Base-by-base conservation (phyloP, 495 filamentous ascomycete genomes). In the Cryomyces minteri region DNA sequence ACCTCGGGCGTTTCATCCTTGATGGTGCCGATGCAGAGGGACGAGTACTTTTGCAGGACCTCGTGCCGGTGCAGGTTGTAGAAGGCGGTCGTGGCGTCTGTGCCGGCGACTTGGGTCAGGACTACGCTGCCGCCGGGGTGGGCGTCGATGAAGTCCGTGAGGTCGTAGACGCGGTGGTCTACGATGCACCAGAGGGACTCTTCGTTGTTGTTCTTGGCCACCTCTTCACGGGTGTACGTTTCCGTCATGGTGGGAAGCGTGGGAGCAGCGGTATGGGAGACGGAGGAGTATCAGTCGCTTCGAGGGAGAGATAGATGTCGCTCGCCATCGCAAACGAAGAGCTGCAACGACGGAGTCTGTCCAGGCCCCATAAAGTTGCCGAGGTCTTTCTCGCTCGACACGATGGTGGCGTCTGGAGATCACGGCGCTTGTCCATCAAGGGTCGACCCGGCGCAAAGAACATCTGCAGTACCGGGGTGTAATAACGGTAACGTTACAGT, bases 51-150 rank as follows among this genome's bases (percentile, higher is more conserved):
- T 44, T 74, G 60, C 4, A 90, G 73, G 3, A 90, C 86, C 63
- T 94, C 88, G 41, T 90, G 87, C 0, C 87, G 75, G 65, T 95
- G 88, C 36, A 95, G 82, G 60, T 88, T 88, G 61, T 94, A 90
- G 69, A 92, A 95, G 47, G 81, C 83, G 38, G 75, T 70, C 44
- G 87, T 94, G 31, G 84, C 84, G 63, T 93, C 85, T 55, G 72
- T 73, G 60, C 85, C 85, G 37, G 81, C 85, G 43, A 86, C 80
- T 63, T 88, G 86, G 39, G 82, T 71, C 32, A 93, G 77, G 38
- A 92, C 84, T 44, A 80, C 74, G 51, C 79, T 74, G 54, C 85
- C 85, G 51, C 88, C 86, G 14, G 86, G 86, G 56, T 95, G 88
- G 47, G 86, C 86, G 67, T 88, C 84, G 45, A 88, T 67, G 62